Conservation (phyloP, 176 grass and related monocot genomes). For the Cenchrus americanus region DNA sequence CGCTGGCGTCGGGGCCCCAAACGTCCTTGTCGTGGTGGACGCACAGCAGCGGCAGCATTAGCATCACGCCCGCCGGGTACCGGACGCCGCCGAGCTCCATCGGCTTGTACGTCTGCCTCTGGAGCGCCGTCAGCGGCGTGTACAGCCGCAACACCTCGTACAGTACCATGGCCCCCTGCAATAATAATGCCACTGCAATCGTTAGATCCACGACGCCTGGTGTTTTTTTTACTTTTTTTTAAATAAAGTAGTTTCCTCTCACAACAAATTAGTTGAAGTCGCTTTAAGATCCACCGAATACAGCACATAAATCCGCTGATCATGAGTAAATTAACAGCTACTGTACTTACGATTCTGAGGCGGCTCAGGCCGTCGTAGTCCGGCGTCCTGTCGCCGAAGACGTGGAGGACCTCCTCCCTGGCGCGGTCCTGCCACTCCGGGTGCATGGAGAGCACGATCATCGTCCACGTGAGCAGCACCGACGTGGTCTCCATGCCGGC, state of each 20-base stretch:
- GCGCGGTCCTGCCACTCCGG: conserved; percentile 79
- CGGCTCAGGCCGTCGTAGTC: conserved; percentile 65
- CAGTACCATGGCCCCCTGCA: conserved; percentile 77
- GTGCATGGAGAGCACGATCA: conserved; percentile 78
- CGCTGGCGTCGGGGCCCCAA: conserved; percentile 58
- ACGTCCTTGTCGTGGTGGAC: conserved; percentile 69
- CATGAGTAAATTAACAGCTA: no score
- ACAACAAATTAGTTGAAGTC: no score
- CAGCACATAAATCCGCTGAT: no score
- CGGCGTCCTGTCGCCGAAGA: conserved; percentile 51
- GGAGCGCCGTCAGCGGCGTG: conserved; percentile 38
- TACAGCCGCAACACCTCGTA: conserved; percentile 83
- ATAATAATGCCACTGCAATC: background rate
- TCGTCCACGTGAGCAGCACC: conserved; percentile 78
- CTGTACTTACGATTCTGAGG: conserved; percentile 57
- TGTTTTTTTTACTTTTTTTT: no score
- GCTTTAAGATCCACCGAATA: no score
- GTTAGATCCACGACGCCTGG: no score
- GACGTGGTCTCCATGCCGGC: conserved; percentile 87
- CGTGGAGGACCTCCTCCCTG: conserved; percentile 62
- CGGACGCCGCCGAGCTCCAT: conserved; percentile 53
- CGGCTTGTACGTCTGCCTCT: conserved; percentile 44
- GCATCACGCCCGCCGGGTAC: conserved; percentile 60
- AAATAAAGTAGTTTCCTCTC: no score
- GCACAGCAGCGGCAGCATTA: conserved; percentile 50